Base-by-base conservation (phyloP, 768 basidiomycete genomes). In the Kondoa subrosea region DNA sequence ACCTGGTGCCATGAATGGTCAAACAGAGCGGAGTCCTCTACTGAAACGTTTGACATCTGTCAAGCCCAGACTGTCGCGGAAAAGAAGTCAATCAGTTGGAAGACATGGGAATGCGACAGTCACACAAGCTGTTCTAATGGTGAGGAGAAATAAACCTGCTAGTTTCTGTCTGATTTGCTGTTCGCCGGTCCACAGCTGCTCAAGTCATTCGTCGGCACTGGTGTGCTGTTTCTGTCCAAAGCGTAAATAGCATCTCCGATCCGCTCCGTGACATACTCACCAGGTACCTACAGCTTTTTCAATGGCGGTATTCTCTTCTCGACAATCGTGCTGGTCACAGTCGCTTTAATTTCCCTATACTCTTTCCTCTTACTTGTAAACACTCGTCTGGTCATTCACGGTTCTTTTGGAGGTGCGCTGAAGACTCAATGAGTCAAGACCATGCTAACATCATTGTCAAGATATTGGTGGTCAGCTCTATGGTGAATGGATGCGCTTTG, bases 251-350 rank as follows among this genome's bases (percentile, higher is more conserved):
- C 12, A 8, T 50, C 21, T 50, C 40, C 87, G 91, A 77, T 74
- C 87, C 78, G 1, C 27, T 21, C 26, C 16, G 21, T 32, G 34
- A 50, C 40, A 8, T 50, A 8, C 40, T 50, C 40, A 50, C 12
- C 12, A 50, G 21, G 21, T 50, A 21, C 8, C 40, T 50, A 21
- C 21, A 50, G 40, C 64, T 99, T 99, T 80, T 85, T 85, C 80
- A 99, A 97, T 70, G 95, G 95, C 66, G 92, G 93, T 12, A 81
- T 97, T 62, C 78, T 96, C 34, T 99, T 99, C 78, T 96, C 92
- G 3, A 71, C 82, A 33, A 66, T 90, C 67, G 83, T 86, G 1
- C 85, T 97, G 72, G 78, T 85, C 3, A 81, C 84, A 75, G 89
- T 97, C 73, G 91, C 92, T 17, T 74, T 83, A 50, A 84, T 96